A percentile compares a stretch with the other conserved stretches of the same genome.
These are phyloP conservation scores for Dryas drummondii DNA, from an alignment of 306 rosid genomes.

Conservation along the genomic window DNA sequence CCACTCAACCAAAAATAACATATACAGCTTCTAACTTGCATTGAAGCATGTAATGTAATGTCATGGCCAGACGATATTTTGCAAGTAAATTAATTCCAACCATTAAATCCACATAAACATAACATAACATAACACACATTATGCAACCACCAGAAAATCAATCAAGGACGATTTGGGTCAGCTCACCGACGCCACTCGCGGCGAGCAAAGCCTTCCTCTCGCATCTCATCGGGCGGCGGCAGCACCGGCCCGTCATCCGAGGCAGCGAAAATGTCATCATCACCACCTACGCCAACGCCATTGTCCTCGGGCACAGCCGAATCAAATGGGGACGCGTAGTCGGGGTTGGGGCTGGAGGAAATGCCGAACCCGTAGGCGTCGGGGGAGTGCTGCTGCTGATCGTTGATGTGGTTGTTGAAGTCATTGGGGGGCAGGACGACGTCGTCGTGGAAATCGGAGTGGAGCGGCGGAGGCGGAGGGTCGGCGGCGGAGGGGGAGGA, in stretches of 20 bases:
- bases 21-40: not conserved
- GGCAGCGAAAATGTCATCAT: constrained; percentile 25
- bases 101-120: no score
- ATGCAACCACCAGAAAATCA: no score
- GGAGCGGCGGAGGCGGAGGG: constrained; percentile 24
- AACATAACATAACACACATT: no score
- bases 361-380: constrained; percentile 45
- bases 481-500: constrained; percentile 23
- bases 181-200: constrained; percentile 93
- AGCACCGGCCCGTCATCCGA: constrained; percentile 55
- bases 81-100: not conserved
- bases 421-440: constrained; percentile 20
- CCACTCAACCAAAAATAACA: not conserved
- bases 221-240: constrained; percentile 66
- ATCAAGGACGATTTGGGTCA: not conserved
- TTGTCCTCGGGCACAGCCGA: constrained; percentile 22
- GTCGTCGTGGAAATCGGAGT: constrained; percentile 26
- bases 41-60: not conserved
- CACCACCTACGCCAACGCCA: constrained; percentile 5
- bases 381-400: constrained; percentile 26
- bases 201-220: constrained; percentile 69
- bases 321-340: constrained; percentile 57
- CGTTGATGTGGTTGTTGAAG: constrained; percentile 3
- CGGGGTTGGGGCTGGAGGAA: constrained; percentile 41
- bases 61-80: not conserved